A percentile compares a stretch with the other conserved stretches of the same genome.
Conservation (phyloP, 2,329 filamentous ascomycete species). For the Cladosporium austrohemisphaericum region DNA sequence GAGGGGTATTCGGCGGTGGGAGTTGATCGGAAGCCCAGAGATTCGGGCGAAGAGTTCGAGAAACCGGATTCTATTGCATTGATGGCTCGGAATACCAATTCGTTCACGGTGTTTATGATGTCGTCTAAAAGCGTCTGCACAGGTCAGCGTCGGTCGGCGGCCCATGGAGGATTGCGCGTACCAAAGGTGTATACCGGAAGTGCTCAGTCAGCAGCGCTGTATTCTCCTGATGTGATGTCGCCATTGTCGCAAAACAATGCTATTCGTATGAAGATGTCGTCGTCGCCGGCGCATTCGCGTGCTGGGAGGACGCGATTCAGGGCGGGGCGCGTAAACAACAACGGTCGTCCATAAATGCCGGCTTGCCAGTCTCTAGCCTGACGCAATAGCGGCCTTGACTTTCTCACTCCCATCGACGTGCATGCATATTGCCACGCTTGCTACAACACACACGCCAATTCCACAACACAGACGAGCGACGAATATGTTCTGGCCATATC, state of each 20-base stretch:
- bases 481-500: slow-evolving; percentile 51
- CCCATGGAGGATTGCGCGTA: slow-evolving; percentile 44
- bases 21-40: slow-evolving; percentile 66
- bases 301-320: slow-evolving; percentile 1
- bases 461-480: too few species aligned
- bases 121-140: slow-evolving; percentile 86
- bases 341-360: too few species aligned
- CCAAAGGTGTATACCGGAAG: slow-evolving; percentile 88
- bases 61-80: slow-evolving; percentile 83
- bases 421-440: neutral
- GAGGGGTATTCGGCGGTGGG: neutral
- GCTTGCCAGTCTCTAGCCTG: too few species aligned
- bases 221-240: slow-evolving; percentile 43
- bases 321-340: slow-evolving; percentile 8
- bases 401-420: neutral
- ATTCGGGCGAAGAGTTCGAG: slow-evolving; percentile 65
- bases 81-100: slow-evolving; percentile 83
- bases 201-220: slow-evolving; percentile 83
- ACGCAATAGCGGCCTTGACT: too few species aligned
- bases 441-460: neutral
- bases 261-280: neutral
- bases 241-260: slow-evolving; percentile 34
- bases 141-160: slow-evolving; percentile 16
- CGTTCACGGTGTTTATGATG: slow-evolving; percentile 95
- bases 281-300: slow-evolving; percentile 11